Evolutionary conservation across 2,329 filamentous ascomycete species (phyloP), one percentile per base, ranked within the genome.

Genomic region (Aspergillus awamori): DNA sequence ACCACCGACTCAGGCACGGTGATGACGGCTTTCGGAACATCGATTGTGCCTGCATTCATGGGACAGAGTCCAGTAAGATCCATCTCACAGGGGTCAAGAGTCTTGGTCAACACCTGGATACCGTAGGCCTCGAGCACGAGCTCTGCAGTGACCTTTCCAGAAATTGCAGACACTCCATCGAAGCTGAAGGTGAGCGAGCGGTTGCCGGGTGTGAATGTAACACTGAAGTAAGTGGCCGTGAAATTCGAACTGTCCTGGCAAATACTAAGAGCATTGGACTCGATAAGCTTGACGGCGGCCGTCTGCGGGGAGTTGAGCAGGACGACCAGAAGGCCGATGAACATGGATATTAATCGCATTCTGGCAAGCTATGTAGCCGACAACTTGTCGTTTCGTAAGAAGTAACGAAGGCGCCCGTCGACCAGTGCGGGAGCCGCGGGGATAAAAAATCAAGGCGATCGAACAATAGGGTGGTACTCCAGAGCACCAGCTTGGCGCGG

Each of bases 71-170:
- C 92, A 62, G 83, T 78, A 63, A 96, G 82, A 36, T 83, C 75
- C 65, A 86, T 82, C 28, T 85, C 79, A 81, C 94, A 98, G 49
- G 94, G 94, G 73, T 97, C 82, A 67, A 97, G 76, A 4, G 80
- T 86, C 67, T 86, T 79, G 64, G 83, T 84, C 68, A 94, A 78
- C 66, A 91, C 87, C 38, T 85, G 81, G 77, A 90, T 92, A 56
- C 94, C 94, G 74, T 97, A 98, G 55, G 92, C 93, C 62, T 88
- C 85, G 68, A 96, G 85, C 62, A 97, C 89, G 72, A 92, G 82
- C 65, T 83, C 61, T 10, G 64, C 64, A 20, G 58, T 54, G 38
- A 66, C 62, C 54, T 58, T 60, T 20, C 64, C 64, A 69, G 89
- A 62, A 38, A 64, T 90, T 43, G 90, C 90, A 24, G 92, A 95